Base-by-base conservation (phyloP, 2,329 filamentous ascomycete genomes). In the Bipolaris bicolor region DNA sequence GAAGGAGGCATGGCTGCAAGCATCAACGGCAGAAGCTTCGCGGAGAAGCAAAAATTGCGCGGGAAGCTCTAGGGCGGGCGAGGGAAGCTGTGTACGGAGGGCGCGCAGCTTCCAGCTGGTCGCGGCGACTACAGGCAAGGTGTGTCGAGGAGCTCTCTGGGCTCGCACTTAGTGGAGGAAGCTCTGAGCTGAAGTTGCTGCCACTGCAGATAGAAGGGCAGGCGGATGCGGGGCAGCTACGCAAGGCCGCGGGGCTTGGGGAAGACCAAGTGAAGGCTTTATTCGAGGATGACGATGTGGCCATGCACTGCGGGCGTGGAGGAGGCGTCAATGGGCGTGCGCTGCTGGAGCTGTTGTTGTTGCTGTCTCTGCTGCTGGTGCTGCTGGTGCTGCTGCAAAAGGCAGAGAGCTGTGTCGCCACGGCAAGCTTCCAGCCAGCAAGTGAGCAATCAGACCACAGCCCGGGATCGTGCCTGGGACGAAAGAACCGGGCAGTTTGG, bases 1-100 rank as follows among this genome's bases (percentile, higher is more conserved):
- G 59, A 62, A 75, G 92, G 92, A 81, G 93, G 92, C 93, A 97
- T 97, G 80, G 80, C 82, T 77, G 51, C 34, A 36, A 82, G 78
- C 79, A 80, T 79, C 69, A 76, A 76, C 65, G 63, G 46, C 51
- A 50, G 34, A 31, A 55, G 55, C 55, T 55, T 55, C 45, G 33
- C 24, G 31, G 22, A 46, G 48, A 54, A 56, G 55, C 46, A 57
- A 55, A 49, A 55, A 55, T 43, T 43, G 39, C 45, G 54, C 31
- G 37, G 11, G 48, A 33, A 50, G 57, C 57, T 53, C 46, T 33
- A 48, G 15, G 48, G 20, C 16, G 16, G 20, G 29, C 3, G 22
- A 5, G 40, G 16, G 51, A 33, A 58, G 55, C 51, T 58, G 18
- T 37, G 11, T 45, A 20, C 5, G 15, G 36, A 48, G 48, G 52